Base-by-base conservation (phyloP, 768 basidiomycete species). In the Phanerochaete carnosa region DNA sequence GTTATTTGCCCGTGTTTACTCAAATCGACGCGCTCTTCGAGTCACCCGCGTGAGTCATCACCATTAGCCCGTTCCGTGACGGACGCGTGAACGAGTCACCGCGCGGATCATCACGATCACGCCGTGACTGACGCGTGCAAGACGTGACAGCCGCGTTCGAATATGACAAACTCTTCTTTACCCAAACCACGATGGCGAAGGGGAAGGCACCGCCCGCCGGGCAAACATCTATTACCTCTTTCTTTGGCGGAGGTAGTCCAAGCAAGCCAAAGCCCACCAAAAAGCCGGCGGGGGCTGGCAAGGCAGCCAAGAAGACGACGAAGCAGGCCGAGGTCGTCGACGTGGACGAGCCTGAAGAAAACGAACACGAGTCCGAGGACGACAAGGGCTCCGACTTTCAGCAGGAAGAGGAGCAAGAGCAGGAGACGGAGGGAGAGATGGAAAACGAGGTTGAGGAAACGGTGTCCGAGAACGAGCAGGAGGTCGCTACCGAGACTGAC, bases 211-310 rank as follows among this genome's bases (percentile, higher is more conserved):
- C 33, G 33, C 37, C n/a, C 15, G 12, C 30, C 30, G 76, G 76
- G 19, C 87, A 89, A 66, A 80, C 80, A 60, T 72, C 83, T 5
- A 76, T 89, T 23, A 75, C 75, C 3, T 75, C 82, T 1, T 89
- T 86, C 68, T 87, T 88, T 73, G 76, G 76, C 32, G 59, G 66
- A 63, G 47, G 26, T 22, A 43, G 45, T 13, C 19, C 23, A 25
- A 50, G 39, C 46, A 56, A 55, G 26, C 30, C 62, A 16, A 54
- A 50, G 50, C 29, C 22, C 19, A 32, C 28, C 1, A 50, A 60
- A 35, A 68, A 66, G 53, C 28, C 33, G 26, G 29, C 16, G 26
- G n/a, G 30, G 33, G 12, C 55, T 30, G 59, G 39, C 54, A 56
- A 26, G 63, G 61, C 37, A 58, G 22, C 25, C 11, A 29, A 55